A percentile compares a stretch with the other conserved stretches of the same genome.
Evolutionary conservation across 148 eudicot genomes (phyloP).

Genomic region (Rhododendron kiyosumense): DNA sequence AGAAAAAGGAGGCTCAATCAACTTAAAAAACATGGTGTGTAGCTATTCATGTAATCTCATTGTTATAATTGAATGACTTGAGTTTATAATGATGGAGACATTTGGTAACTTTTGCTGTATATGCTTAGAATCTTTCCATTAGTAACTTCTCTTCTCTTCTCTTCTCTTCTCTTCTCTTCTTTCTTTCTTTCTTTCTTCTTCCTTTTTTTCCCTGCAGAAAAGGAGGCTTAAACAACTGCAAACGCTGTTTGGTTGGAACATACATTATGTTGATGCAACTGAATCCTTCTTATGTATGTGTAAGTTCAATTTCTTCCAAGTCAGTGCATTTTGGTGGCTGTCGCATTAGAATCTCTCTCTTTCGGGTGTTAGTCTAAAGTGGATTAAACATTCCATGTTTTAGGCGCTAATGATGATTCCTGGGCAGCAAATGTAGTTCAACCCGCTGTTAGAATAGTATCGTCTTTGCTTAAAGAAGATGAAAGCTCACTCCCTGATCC

Average conservation of each 20-base stretch:
- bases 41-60: neutral
- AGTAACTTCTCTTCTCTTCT: neutral
- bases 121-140: neutral
- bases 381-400: conserved; percentile 6
- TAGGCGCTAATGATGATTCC: conserved; percentile 51
- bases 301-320: neutral
- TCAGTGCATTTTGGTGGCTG: neutral
- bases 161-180: conserved; percentile 5
- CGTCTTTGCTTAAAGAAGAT: conserved; percentile 40
- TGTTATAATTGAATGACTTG: neutral
- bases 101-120: neutral
- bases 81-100: neutral
- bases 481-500: conserved; percentile 13
- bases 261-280: conserved; percentile 73
- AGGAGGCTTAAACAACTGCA: conserved; percentile 71
- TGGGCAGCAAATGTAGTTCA: conserved; percentile 62
- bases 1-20: neutral
- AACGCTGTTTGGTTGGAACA: conserved; percentile 70
- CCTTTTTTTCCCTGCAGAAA: conserved; percentile 34
- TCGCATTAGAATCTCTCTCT: neutral
- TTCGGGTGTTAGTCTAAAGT: neutral
- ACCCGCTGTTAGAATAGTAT: conserved; percentile 54
- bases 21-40: neutral
- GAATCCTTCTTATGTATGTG: conserved; percentile 52
- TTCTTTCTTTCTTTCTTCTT: no score